These are phyloP conservation scores for Colletotrichum falcatum DNA, from an alignment of 2,329 filamentous ascomycete genomes.

Conservation along the genomic window DNA sequence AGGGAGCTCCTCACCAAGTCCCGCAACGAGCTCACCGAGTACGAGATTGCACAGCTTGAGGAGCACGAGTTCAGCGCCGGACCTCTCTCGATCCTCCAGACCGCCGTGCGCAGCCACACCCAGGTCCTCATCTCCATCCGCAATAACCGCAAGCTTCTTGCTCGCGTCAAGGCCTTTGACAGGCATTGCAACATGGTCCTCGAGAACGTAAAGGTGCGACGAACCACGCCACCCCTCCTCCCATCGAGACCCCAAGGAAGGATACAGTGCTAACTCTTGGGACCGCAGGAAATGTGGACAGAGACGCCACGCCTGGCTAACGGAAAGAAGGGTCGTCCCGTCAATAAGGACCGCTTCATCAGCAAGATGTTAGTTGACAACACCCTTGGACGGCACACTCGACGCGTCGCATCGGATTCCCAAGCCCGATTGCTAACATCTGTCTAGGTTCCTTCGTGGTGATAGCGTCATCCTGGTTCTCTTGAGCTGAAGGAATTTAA, in stretches of 20 bases:
- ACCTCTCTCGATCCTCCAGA: conserved; percentile 90
- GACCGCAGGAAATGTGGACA: conserved; percentile 89
- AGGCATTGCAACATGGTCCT: conserved; percentile 99
- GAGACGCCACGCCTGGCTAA: conserved; percentile 86
- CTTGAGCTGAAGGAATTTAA: conserved; percentile 68
- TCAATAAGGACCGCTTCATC: conserved; percentile 98
- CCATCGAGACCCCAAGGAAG: neutral
- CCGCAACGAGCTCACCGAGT: conserved; percentile 91
- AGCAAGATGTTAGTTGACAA: conserved; percentile 86
- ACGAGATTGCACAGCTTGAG: conserved; percentile 82
- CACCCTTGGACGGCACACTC: conserved; percentile 11
- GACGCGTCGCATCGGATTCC: conserved; percentile 16
- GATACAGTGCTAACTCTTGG: conserved; percentile 11
- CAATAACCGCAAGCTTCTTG: conserved; percentile 97
- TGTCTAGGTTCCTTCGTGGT: conserved; percentile 80
- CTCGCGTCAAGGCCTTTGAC: conserved; percentile 98
- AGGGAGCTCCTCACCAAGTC: conserved; percentile 92
- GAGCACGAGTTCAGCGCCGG: conserved; percentile 68
- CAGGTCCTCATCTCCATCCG: conserved; percentile 98
- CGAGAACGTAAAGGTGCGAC: conserved; percentile 76
- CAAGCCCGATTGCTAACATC: conserved; percentile 5
- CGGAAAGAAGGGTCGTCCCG: conserved; percentile 88
- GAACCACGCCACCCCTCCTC: neutral
- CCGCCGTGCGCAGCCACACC: conserved; percentile 91
- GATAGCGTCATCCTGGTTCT: conserved; percentile 91